Evolutionary conservation across 176 grass and related monocot genomes (phyloP).

Genomic region (Eremochloa ophiuroides): DNA sequence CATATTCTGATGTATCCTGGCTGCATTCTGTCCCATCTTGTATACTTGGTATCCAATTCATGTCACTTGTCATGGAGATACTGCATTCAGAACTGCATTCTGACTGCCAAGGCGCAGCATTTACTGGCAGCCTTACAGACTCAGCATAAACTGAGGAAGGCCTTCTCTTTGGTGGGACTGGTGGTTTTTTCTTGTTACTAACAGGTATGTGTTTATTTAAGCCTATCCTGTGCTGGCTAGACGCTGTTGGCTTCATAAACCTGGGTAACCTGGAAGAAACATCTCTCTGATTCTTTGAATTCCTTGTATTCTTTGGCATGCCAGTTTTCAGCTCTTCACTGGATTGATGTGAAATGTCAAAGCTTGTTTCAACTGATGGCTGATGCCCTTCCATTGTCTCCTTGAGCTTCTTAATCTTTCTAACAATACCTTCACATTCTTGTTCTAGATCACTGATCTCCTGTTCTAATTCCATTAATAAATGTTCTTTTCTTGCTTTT

Average conservation of each 20-base stretch:
- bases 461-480: conserved; percentile 44
- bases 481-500: conserved; percentile 58
- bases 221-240: conserved; percentile 61
- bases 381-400: conserved; percentile 43
- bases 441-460: conserved; percentile 64
- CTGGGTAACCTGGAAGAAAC: conserved; percentile 55
- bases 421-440: conserved; percentile 69
- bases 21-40: conserved; percentile 53
- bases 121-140: conserved; percentile 60
- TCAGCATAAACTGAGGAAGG: conserved; percentile 86
- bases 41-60: conserved; percentile 38
- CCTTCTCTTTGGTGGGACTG: conserved; percentile 53
- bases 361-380: conserved; percentile 25
- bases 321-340: conserved; percentile 50
- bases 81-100: conserved; percentile 79
- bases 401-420: conserved; percentile 56
- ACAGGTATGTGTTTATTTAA: conserved; percentile 36
- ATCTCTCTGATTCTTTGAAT: conserved; percentile 30
- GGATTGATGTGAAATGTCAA: conserved; percentile 26
- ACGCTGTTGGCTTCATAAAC: conserved; percentile 89
- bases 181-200: conserved; percentile 51
- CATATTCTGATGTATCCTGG: conserved; percentile 60
- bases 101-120: conserved; percentile 56
- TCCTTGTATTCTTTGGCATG: conserved; percentile 33
- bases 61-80: conserved; percentile 58